phyloP scores from a whole-genome alignment of 2,329 filamentous ascomycete genomes.

The Aspergillus ibericus region DNA sequence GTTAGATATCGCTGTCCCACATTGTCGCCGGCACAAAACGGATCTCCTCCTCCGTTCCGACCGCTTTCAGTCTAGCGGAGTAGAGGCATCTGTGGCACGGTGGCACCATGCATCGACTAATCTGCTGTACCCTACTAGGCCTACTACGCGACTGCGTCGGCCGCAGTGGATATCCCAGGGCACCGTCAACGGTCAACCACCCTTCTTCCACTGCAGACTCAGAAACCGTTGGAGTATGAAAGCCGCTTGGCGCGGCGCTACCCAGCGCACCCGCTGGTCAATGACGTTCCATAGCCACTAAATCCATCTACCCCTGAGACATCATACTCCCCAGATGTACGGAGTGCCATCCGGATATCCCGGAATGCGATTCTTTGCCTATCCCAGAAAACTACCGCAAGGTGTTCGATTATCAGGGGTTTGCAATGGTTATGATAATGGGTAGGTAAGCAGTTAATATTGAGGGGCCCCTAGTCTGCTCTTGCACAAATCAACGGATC shows the following conservation, averaged over 20 bases:
- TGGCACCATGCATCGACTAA: not conserved
- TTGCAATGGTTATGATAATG: not conserved
- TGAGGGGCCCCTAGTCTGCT: not conserved
- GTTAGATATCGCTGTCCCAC: not conserved
- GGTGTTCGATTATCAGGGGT: slow-evolving; percentile 2
- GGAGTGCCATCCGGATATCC: not conserved
- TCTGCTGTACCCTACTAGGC: too few species aligned
- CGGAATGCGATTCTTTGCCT: not conserved
- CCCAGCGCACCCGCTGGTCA: not conserved
- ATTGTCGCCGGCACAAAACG: not conserved
- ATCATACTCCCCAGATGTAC: not conserved
- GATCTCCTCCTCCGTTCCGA: not conserved
- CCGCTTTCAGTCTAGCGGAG: not conserved
- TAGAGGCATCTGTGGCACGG: not conserved
- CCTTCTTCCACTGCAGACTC: not conserved
- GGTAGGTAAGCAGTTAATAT: not conserved
- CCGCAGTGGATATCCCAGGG: not conserved
- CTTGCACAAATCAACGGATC: not conserved
- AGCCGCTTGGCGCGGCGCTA: slow-evolving; percentile 6
- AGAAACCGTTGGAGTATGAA: not conserved
- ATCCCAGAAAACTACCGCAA: not conserved
- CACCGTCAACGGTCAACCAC: not conserved
- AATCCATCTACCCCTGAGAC: not conserved
- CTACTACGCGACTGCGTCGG: too few species aligned
- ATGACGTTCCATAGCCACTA: not conserved